Evolutionary conservation across 768 basidiomycete species (phyloP).

Genomic region (Amanita polypyramis): DNA sequence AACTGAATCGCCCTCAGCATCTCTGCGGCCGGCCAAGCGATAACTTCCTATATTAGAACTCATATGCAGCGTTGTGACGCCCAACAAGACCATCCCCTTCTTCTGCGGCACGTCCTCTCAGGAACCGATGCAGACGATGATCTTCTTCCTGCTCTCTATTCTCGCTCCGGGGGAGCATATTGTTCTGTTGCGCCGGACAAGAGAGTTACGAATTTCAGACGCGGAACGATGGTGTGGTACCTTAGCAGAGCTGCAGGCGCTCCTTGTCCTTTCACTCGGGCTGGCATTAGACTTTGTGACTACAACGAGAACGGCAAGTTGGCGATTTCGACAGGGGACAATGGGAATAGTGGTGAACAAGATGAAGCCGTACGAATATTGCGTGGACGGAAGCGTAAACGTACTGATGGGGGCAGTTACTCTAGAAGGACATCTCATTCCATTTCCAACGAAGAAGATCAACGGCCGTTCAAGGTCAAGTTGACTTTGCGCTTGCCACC

Average conservation of each 20-base stretch:
- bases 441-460: constrained; percentile 27
- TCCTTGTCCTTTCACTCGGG: constrained; percentile 65
- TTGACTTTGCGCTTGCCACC: constrained; percentile 58
- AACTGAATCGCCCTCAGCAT: constrained; percentile 29
- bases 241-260: constrained; percentile 65
- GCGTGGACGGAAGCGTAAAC: constrained; percentile 35
- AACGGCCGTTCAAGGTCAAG: constrained; percentile 56
- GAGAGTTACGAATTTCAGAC: constrained; percentile 61
- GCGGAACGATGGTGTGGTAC: constrained; percentile 78
- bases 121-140: constrained; percentile 68
- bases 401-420: constrained; percentile 26
- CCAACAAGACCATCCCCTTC: constrained; percentile 64
- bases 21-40: constrained; percentile 72
- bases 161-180: constrained; percentile 59
- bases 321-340: constrained; percentile 15
- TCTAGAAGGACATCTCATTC: constrained; percentile 19
- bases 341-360: constrained; percentile 16
- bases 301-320: constrained; percentile 43
- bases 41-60: constrained; percentile 72
- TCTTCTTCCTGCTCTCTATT: constrained; percentile 60
- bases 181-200: constrained; percentile 27
- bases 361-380: constrained; percentile 15
- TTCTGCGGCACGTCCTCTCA: constrained; percentile 61
- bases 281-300: constrained; percentile 63
- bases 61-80: constrained; percentile 63